phyloP scores from a whole-genome alignment of 768 basidiomycete species.

The Phaffia australis region DNA sequence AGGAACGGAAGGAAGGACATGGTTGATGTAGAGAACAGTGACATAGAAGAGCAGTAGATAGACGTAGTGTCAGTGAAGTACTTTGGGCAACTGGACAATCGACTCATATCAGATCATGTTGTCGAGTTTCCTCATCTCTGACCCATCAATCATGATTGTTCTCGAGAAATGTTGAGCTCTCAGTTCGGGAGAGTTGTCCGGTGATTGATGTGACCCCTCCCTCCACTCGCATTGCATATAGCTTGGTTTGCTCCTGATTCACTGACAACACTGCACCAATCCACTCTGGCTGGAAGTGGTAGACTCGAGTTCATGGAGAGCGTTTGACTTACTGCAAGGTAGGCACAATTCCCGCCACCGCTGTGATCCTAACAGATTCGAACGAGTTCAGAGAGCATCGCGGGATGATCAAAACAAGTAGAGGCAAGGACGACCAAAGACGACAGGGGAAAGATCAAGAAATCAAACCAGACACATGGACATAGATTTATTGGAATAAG shows the following conservation, averaged over 20 bases:
- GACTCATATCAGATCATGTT: background rate
- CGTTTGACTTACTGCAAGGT: slow-evolving; percentile 61
- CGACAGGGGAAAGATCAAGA: background rate
- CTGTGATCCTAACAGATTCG: slow-evolving; percentile 52
- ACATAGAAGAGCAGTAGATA: slow-evolving; percentile 1
- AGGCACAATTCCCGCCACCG: slow-evolving; percentile 96
- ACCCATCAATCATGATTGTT: background rate
- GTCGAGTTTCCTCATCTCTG: background rate
- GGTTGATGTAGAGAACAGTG: slow-evolving; percentile 6
- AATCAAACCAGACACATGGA: background rate
- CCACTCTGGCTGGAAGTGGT: slow-evolving; percentile 2
- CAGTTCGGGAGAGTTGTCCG: background rate
- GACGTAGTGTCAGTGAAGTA: background rate
- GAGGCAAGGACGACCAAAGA: background rate
- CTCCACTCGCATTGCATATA: background rate
- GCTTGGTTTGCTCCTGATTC: background rate
- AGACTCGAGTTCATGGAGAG: background rate
- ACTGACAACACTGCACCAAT: slow-evolving; percentile 2
- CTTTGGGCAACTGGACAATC: background rate
- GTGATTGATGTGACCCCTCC: slow-evolving; percentile 1
- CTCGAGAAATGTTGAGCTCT: background rate
- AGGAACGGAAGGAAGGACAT: slow-evolving; percentile 2
- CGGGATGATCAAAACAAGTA: background rate
- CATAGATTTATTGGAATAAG: background rate
- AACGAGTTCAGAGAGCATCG: background rate